Percentiles rank a stretch among this genome's conserved stretches.
Conservation (phyloP, 2,329 filamentous ascomycete genomes). For the Paracamarosporium sp. region DNA sequence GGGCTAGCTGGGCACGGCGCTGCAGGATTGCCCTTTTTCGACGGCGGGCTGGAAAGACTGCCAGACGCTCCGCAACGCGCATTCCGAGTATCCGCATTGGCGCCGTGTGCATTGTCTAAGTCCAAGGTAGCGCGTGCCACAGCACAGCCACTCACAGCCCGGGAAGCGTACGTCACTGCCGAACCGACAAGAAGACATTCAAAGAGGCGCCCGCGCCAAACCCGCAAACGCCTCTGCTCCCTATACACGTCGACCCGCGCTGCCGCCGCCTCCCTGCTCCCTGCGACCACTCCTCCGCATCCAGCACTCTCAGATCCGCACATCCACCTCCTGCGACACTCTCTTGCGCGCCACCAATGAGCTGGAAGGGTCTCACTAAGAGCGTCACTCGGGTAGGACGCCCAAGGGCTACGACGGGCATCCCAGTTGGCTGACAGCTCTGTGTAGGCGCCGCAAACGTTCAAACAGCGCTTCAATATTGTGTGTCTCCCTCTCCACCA, state of each 20-base stretch:
- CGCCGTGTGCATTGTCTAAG: neutral
- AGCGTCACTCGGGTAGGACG: constrained; percentile 78
- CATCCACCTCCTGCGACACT: constrained; percentile 13
- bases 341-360: constrained; percentile 66
- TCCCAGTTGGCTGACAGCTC: constrained; percentile 28
- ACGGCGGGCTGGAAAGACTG: neutral
- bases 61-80: neutral
- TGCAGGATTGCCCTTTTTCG: neutral
- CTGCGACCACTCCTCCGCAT: constrained; percentile 2
- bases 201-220: constrained; percentile 20
- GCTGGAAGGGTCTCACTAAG: constrained; percentile 96
- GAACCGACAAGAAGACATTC: constrained; percentile 22
- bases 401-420: constrained; percentile 15
- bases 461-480: constrained; percentile 93
- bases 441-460: constrained; percentile 79
- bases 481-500: constrained; percentile 41
- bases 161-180: constrained; percentile 30
- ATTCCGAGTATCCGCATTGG: constrained; percentile 6
- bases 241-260: constrained; percentile 10
- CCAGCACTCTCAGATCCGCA: constrained; percentile 5
- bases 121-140: constrained; percentile 18
- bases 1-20: neutral
- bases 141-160: constrained; percentile 30
- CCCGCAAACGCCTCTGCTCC: constrained; percentile 10
- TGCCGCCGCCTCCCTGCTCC: constrained; percentile 12